Base-by-base conservation (phyloP, 2,329 filamentous ascomycete genomes). In the Chrysosporium queenslandicum region DNA sequence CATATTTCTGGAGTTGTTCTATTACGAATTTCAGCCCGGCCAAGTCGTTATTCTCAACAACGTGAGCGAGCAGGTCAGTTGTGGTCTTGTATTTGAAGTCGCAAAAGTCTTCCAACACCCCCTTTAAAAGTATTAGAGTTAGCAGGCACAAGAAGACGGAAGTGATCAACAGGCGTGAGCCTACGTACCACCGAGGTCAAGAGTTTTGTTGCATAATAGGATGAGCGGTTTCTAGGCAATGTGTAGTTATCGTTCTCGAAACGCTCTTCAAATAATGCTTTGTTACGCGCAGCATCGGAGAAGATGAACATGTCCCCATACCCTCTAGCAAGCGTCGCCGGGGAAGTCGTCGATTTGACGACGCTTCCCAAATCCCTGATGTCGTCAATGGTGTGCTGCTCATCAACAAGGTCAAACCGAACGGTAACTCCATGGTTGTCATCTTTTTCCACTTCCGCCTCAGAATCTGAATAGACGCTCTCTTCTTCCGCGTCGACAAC, bases 381-480 rank as follows among this genome's bases (percentile, higher is more conserved):
- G 58, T 87, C 81, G 14, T 92, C 85, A 49, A 91, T 77, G 0
- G 87, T 92, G 63, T 86, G 87, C 32, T 77, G 73, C 11, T 83
- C 78, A 58, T 84, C 78, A 25, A 87, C 69, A 37, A 82, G 71
- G 54, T 83, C 76, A 69, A 68, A 59, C 4, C 63, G 56, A 11
- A 74, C 61, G 21, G 66, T 58, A 8, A 68, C 57, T 20, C 52
- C 53, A 29, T 64, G 58, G 32, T 62, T 53, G 48, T 62, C 55
- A 6, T 55, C 56, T 18, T 64, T 56, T 30, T 61, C 54, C 48
- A 60, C 53, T n/a, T 55, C 56, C 14, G 23, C n/a, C 7, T 42
- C 47, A 9, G 50, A 43, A 8, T 48, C 42, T n/a, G 41, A 53
- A 29, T 48, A 46, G 29, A 46, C 39, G 34, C 40, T 50, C 9